Evolutionary conservation across 495 filamentous ascomycete species (phyloP).

Genomic region (Neurospora sp.): DNA sequence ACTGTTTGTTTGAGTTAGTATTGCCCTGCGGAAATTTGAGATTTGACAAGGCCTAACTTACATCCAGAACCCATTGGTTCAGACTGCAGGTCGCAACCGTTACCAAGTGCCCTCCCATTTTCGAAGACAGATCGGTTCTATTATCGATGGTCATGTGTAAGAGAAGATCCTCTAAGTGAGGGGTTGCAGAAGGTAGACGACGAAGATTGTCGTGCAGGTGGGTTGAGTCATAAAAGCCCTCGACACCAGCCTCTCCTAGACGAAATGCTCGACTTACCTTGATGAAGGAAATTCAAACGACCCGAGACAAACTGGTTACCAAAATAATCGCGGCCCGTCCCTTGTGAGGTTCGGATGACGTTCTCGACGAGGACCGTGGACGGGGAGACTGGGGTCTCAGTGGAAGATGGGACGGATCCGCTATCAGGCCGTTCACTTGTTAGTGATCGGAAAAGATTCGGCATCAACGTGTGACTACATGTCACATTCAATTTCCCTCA

Average conservation of each 20-base stretch:
- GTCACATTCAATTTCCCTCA: background rate
- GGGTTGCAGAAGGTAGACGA: background rate
- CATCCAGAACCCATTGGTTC: slow-evolving; percentile 65
- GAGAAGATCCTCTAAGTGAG: background rate
- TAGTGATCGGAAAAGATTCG: background rate
- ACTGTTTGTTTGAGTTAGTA: slow-evolving; percentile 52
- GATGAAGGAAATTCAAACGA: background rate
- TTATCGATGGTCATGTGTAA: background rate
- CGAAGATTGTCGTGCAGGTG: background rate
- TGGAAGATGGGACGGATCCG: background rate
- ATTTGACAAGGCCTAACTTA: slow-evolving; percentile 12
- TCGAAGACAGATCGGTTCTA: background rate
- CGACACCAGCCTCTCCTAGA: background rate
- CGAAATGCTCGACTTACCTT: background rate
- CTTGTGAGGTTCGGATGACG: background rate
- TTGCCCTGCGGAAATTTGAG: background rate
- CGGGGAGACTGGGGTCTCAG: background rate
- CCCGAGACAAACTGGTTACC: background rate
- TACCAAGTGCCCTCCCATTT: slow-evolving; percentile 25
- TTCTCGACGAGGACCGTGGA: background rate
- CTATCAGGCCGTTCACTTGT: background rate
- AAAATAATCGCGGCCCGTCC: background rate
- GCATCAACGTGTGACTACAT: background rate
- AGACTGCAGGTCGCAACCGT: slow-evolving; percentile 39
- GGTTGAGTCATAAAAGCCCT: background rate